Percentiles rank a stretch among this genome's conserved stretches.
These are phyloP conservation scores for Phytopythium chamaehyphon DNA, from an alignment of 352 stramenopile species.

Conservation along the genomic window DNA sequence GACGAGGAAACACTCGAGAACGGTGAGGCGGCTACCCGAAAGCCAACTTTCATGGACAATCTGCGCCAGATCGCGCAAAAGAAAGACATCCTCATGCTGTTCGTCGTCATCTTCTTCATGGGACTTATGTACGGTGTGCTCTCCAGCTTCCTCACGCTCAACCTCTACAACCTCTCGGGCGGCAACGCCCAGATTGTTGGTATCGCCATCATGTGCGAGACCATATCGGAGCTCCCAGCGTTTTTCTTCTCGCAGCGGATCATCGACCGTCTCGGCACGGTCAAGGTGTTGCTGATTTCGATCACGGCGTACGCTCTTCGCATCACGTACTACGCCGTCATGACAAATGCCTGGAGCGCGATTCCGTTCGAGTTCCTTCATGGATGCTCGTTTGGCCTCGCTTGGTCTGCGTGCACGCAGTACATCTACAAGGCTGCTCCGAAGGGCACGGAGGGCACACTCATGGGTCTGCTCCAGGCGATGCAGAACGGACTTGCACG, in stretches of 20 bases:
- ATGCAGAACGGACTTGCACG: conserved; percentile 71
- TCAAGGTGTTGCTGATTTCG: conserved; percentile 69
- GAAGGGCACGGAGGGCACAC: conserved; percentile 52
- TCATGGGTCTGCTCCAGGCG: conserved; percentile 78
- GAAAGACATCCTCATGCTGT: conserved; percentile 58
- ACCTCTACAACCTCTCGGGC: conserved; percentile 77
- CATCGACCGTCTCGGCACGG: conserved; percentile 59
- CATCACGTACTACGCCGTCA: conserved; percentile 69
- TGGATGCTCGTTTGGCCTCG: conserved; percentile 65
- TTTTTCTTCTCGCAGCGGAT: conserved; percentile 79
- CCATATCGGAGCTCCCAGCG: conserved; percentile 67
- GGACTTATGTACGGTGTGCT: conserved; percentile 79
- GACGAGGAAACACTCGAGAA: conserved; percentile 9
- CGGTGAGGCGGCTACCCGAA: too few species aligned
- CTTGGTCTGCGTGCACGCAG: conserved; percentile 69
- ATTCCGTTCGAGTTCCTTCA: conserved; percentile 83
- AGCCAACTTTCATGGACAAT: conserved; percentile 42
- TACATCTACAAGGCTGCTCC: conserved; percentile 70
- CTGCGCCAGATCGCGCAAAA: conserved; percentile 28
- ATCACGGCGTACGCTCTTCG: conserved; percentile 67
- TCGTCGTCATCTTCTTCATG: conserved; percentile 76
- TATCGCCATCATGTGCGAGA: conserved; percentile 77
- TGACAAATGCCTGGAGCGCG: conserved; percentile 72
- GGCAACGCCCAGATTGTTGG: conserved; percentile 72
- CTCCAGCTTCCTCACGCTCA: conserved; percentile 77